Percentiles rank a stretch among this genome's conserved stretches.
Evolutionary conservation across 2,329 filamentous ascomycete genomes (phyloP).

Genomic region (Dactylonectria estremocensis): DNA sequence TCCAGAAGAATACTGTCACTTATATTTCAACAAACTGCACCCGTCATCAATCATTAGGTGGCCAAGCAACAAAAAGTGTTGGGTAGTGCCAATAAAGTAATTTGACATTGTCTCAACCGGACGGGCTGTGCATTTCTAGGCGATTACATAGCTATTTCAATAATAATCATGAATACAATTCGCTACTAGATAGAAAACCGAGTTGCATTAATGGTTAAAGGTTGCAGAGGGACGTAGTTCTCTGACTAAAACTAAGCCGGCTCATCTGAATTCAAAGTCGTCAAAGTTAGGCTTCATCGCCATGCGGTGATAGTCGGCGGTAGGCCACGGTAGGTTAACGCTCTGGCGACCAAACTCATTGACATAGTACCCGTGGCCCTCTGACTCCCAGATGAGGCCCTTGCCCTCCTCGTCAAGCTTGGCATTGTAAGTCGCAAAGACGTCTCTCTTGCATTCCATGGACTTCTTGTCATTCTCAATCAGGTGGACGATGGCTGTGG

Average conservation of each 20-base stretch:
- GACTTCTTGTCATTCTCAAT: conserved; percentile 28
- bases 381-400: conserved; percentile 22
- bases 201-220: not conserved
- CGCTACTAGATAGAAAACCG: too few relatives aligned
- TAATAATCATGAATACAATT: too few relatives aligned
- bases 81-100: too few relatives aligned
- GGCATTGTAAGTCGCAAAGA: conserved; percentile 22
- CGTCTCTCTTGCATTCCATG: conserved; percentile 17
- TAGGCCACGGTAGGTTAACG: conserved; percentile 27
- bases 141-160: too few relatives aligned
- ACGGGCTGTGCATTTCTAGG: too few relatives aligned
- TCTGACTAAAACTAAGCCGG: not conserved
- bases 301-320: conserved; percentile 27
- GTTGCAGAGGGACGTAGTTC: too few relatives aligned
- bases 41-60: too few relatives aligned
- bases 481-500: conserved; percentile 2
- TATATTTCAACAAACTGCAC: too few relatives aligned
- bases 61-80: too few relatives aligned
- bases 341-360: conserved; percentile 24
- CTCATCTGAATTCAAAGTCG: conserved; percentile 25
- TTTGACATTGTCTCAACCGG: too few relatives aligned
- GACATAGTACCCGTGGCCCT: conserved; percentile 24
- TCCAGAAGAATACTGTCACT: too few relatives aligned
- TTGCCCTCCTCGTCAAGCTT: conserved; percentile 15
- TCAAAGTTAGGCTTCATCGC: conserved; percentile 21